Percentiles rank a stretch among this genome's conserved stretches.
Conservation (phyloP, 108 stramenopile genomes). For the Cyclotella atomus region DNA sequence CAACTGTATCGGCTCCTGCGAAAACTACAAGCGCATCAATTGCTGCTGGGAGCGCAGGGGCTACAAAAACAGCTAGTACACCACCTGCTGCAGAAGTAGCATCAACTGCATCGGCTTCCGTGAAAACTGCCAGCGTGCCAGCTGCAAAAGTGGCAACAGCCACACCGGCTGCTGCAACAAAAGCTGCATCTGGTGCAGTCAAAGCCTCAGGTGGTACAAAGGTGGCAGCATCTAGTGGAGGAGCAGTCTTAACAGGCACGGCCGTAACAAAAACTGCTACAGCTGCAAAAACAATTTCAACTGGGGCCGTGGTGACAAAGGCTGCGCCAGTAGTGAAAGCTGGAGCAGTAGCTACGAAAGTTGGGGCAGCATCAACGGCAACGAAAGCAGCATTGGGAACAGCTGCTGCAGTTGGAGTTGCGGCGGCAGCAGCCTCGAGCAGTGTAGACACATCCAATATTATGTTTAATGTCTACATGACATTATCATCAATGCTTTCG, state of each 20-base stretch:
- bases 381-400: neutral
- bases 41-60: no score
- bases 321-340: neutral
- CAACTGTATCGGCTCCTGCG: no score
- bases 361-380: neutral
- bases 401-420: neutral
- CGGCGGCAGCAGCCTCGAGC: neutral
- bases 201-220: neutral
- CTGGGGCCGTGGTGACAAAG: neutral
- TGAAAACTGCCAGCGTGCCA: no score
- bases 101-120: no score
- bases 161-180: no score
- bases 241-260: neutral
- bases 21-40: no score
- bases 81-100: no score
- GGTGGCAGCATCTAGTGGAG: slow-evolving; percentile 7
- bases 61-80: no score
- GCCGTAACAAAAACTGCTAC: neutral
- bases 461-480: slow-evolving; percentile 11
- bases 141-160: no score
- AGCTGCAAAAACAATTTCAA: neutral
- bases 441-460: slow-evolving; percentile 6
- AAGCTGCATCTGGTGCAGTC: no score
- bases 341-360: slow-evolving; percentile 1
- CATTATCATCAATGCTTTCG: neutral